Base-by-base conservation (phyloP, 2,329 filamentous ascomycete species). In the Diaporthe sp. region DNA sequence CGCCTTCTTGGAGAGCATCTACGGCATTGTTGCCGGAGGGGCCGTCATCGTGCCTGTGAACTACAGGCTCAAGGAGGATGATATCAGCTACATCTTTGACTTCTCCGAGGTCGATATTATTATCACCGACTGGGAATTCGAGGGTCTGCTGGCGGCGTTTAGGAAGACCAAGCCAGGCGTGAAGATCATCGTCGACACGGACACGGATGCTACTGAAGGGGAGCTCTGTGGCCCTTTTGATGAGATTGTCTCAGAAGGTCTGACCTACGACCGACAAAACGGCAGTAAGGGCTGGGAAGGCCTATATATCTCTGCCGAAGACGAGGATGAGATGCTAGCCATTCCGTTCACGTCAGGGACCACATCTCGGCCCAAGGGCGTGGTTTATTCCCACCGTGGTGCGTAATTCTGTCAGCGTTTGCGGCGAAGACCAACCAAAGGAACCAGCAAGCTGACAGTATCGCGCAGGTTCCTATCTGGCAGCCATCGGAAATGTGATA, bases 281-380 rank as follows among this genome's bases (percentile, higher is more conserved):
- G 94, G 94, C 3, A 83, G 81, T 39, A 89, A 90, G 67, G 95
- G 94, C 31, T 99, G 97, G 96, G 88, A 88, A 20, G 94, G 91
- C 0, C 88, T 98, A 34, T 89, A 94, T 77, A 88, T 91, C 2
- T 92, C 95, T 78, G 90, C 90, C 4, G 86, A 88, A 1, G 89
- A 95, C 80, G 97, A 99, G 83, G 93, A 98, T 79, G 92, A 92
- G 76, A 90, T 95, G 79, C 90, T 98, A 76, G 95, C 96, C 4
- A 91, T 99, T 73, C 95, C 96, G 1, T 98, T 98, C 83, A 99
- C 97, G 0, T 97, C 94, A 39, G 96, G 96, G 5, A 98, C 97
- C 1, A 98, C 97, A 0, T 95, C 96, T 0, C 89, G 90, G 42
- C 97, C 97, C 2, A 98, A 99, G 84, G 97, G 97, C 7, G 96